Evolutionary conservation across 2,329 filamentous ascomycete species (phyloP).

Genomic region (Fusarium secorum): DNA sequence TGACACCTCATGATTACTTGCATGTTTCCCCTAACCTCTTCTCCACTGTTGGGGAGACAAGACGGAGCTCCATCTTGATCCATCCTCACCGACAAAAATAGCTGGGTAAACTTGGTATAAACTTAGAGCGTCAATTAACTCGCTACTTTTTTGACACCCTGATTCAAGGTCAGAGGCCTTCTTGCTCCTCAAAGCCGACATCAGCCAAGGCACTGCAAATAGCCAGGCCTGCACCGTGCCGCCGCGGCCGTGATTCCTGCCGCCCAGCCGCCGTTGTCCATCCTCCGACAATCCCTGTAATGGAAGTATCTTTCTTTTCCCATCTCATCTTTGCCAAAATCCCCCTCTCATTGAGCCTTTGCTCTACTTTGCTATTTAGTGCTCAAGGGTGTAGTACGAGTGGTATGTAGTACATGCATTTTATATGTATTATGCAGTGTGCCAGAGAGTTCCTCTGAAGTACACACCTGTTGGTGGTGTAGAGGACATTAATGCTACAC

Average conservation of each 20-base stretch:
- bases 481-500: background rate
- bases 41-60: background rate
- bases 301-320: slow-evolving; percentile 10
- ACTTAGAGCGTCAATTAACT: background rate
- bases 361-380: background rate
- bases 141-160: background rate
- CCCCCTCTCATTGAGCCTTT: background rate
- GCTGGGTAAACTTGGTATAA: background rate
- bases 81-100: background rate
- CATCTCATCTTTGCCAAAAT: background rate
- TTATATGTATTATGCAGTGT: slow-evolving; percentile 16
- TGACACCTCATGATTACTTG: slow-evolving; percentile 23
- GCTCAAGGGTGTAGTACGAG: slow-evolving; percentile 13
- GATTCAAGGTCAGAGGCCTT: background rate
- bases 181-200: background rate
- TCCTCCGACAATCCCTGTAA: background rate
- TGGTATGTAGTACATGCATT: slow-evolving; percentile 8
- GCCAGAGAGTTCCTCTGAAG: slow-evolving; percentile 11
- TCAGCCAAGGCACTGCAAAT: slow-evolving; percentile 5
- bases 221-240: slow-evolving; percentile 15
- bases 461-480: slow-evolving; percentile 6
- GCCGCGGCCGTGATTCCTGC: slow-evolving; percentile 32
- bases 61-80: background rate
- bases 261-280: slow-evolving; percentile 28
- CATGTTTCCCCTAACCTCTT: slow-evolving; percentile 3